Base-by-base conservation (phyloP, 345 rosid species). In the Barbarea vulgaris region DNA sequence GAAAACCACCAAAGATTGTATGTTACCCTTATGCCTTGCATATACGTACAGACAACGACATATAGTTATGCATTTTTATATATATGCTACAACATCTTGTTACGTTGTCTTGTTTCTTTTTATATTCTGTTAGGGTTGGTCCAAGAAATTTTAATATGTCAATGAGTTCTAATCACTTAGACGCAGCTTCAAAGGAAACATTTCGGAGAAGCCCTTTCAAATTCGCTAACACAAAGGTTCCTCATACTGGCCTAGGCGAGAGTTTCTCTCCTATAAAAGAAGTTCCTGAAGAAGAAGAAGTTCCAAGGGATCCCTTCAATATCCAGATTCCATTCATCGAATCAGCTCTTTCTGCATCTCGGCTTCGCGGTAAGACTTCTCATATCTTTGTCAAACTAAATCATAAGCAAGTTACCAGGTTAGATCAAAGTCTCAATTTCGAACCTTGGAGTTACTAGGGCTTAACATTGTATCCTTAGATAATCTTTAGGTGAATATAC, bases 131-230 rank as follows among this genome's bases (percentile, higher is more conserved):
- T 44, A 54, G 21, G 17, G 9, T 48, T 36, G 25, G 54, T 15
- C 55, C 48, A 53, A 53, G 3, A 64, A 15, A 15, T 9, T 7
- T 12, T 54, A 14, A 25, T 28, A 65, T 46, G 66, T 28, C 66
- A 33, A 33, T 59, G 79, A 21, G 18, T 67, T 67, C 68, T 27
- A 75, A 75, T 51, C 22, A 75, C 69, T 30, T 39, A 33, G 75
- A 77, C 5, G 51, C 58, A 53, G 11, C 19, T 62, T 24, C 36
- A 0, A 70, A 47, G 9, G 66, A 77, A 19, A 62, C 51, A 44
- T 44, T 63, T 64, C 18, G 80, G 14, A 77, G 47, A 42, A 77
- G 60, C 51, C 80, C 80, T 63, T 77, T 77, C 71, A 70, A 77
- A 6, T 77, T 77, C 42, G 53, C 59, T 0, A 77, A 77, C 53